Evolutionary conservation across 1,139 yeast genomes (phyloP), one percentile per base, ranked within the genome.

Genomic region (Pichia sp.): DNA sequence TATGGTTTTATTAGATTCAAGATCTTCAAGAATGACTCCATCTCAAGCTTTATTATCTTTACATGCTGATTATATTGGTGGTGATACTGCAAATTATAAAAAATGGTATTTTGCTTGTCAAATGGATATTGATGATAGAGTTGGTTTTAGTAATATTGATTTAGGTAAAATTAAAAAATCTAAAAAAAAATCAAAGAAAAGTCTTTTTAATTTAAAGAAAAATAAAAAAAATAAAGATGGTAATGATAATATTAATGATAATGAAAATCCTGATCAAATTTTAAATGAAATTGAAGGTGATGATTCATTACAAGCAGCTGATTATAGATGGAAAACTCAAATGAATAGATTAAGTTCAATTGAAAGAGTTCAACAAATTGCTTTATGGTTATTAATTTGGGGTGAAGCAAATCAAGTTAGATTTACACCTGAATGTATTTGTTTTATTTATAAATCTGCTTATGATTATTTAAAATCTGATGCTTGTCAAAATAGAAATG

Each of bases 361-460:
- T 5, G 82, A 83, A 52, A 74, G 81, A 63, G 77, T 81, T 3
- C 73, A 80, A 47, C 94, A 88, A 56, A 64, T 88, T 34, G 81
- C 86, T 0, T 65, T 88, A 31, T 88, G 83, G 61, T 70, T 88
- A 27, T 67, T 86, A 52, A 78, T 86, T 56, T 88, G 96, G 96
- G 95, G 95, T 0, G 96, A 88, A 63, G 89, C 95, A 0, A 86
- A 85, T 59, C 90, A 86, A 58, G 65, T 86, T 2, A 69, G 96
- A 48, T 86, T 84, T 58, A 79, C 87, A 75, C 96, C 96, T 0
- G 96, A 88, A 60, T 86, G 94, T 59, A 63, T 88, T 26, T 85
- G 92, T 56, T 88, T 88, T 61, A 78, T 88, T 39, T 86, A 76
- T 68, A 86, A 87, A 62, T 85, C 95, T 62, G 86, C 94, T 37